Evolutionary conservation across 2,329 filamentous ascomycete species (phyloP), one percentile per base, ranked within the genome.

Genomic region (Trichoderma sp.): DNA sequence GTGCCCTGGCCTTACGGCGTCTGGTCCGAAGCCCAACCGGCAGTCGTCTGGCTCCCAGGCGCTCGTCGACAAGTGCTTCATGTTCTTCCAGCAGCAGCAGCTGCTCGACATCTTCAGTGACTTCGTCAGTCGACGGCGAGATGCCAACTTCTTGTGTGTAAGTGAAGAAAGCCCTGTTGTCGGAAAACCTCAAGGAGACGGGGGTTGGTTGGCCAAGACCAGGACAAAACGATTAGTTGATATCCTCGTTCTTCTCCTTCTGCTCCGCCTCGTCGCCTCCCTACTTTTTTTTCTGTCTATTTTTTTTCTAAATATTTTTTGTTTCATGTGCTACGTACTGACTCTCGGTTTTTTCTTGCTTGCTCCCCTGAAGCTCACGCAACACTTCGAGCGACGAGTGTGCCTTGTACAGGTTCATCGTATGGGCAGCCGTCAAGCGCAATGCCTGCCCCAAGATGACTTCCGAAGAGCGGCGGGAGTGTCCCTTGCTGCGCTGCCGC

Each of bases 391-490:
- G 80, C 34, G 83, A 87, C 72, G 85, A 87, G 75, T 88, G 87
- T 76, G 84, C 84, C 24, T 81, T 85, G 58, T 83, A 88, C 75
- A 81, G 84, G 71, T 89, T 89, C 78, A 84, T 89, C 74, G 85
- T 86, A 66, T 89, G 87, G 87, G 84, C 83, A 39, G 87, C 87
- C 60, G 82, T 88, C 74, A 85, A 86, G 77, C 86, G 86, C 75
- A 89, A 88, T 78, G 82, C 80, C 34, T 86, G 82, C 68, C 73
- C 78, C 56, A 83, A 81, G 68, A 86, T 88, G 82, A 83, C 82
- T 9, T 76, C 81, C 28, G 82, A 82, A 75, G 84, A 88, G 74
- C 84, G 82, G 71, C 79, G 86, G 51, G 83, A 84, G 74, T 89
- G 87, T 73, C 87, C 87, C 18, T 79, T 89, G 73, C 76, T 88